Conservation (phyloP, 1,284 basidiomycete species). For the Xerocomus amazonicus region DNA sequence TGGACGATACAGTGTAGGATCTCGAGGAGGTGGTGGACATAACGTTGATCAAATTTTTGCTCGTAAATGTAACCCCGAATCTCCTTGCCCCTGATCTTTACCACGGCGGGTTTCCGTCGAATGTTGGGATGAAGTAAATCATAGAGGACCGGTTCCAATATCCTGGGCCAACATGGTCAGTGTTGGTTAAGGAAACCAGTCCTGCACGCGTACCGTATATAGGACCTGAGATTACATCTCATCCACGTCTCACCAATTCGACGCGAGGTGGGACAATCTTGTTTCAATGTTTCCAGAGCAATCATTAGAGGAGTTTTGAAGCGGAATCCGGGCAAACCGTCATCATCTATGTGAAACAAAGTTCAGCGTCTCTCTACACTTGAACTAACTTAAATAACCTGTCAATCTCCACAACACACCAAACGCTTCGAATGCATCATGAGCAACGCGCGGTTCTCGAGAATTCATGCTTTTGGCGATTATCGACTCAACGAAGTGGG, state of each 20-base stretch:
- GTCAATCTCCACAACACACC: conserved; percentile 90
- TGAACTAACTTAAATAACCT: conserved; percentile 45
- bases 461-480: conserved; percentile 68
- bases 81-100: conserved; percentile 61
- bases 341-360: conserved; percentile 67
- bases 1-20: conserved; percentile 75
- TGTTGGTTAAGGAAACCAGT: neutral
- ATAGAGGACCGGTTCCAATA: conserved; percentile 83
- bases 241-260: conserved; percentile 93
- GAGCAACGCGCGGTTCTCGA: conserved; percentile 43
- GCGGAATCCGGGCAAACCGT: conserved; percentile 71
- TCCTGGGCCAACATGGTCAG: conserved; percentile 39
- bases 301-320: conserved; percentile 86
- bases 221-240: conserved; percentile 88
- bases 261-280: conserved; percentile 67
- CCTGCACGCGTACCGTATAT: conserved; percentile 62
- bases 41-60: conserved; percentile 73
- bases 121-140: conserved; percentile 74
- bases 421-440: conserved; percentile 80
- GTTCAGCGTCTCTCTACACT: conserved; percentile 3
- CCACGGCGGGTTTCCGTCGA: conserved; percentile 45
- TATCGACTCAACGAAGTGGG: conserved; percentile 72
- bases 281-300: conserved; percentile 80
- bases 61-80: conserved; percentile 67
- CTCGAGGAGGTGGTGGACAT: conserved; percentile 68